Percentiles rank a stretch among this genome's conserved stretches.
Conservation (phyloP, 2,329 filamentous ascomycete species). For the Endocalyx cinctus region DNA sequence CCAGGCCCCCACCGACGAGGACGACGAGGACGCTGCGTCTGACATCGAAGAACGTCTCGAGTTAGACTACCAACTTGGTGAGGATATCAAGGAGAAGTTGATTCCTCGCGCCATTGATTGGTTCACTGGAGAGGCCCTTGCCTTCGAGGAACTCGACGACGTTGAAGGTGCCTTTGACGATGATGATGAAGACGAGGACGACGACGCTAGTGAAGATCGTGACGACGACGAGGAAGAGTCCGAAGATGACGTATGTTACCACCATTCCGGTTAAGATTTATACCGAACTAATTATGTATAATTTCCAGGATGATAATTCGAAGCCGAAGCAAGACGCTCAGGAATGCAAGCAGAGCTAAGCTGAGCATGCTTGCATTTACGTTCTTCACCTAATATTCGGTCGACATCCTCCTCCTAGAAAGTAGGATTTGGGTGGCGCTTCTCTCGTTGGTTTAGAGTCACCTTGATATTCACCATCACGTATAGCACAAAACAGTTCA, state of each 20-base stretch:
- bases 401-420: too few species aligned
- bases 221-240: conserved; percentile 75
- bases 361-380: too few species aligned
- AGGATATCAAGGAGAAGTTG: conserved; percentile 99
- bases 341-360: conserved; percentile 93
- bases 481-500: too few species aligned
- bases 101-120: conserved; percentile 98
- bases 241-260: conserved; percentile 65
- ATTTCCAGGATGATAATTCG: conserved; percentile 76
- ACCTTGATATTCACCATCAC: too few species aligned
- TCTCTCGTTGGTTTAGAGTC: too few species aligned
- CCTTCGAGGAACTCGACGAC: conserved; percentile 85
- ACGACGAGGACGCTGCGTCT: conserved; percentile 68
- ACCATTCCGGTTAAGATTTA: conserved; percentile 5
- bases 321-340: conserved; percentile 93
- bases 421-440: too few species aligned
- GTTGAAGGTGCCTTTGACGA: conserved; percentile 81
- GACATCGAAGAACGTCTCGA: conserved; percentile 98
- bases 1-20: conserved; percentile 68
- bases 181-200: conserved; percentile 83
- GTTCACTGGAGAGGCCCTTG: conserved; percentile 97
- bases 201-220: conserved; percentile 81
- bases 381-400: too few species aligned
- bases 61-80: conserved; percentile 96
- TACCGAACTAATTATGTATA: conserved; percentile 13